Base-by-base conservation (phyloP, 345 rosid genomes). In the Turritis glabra region DNA sequence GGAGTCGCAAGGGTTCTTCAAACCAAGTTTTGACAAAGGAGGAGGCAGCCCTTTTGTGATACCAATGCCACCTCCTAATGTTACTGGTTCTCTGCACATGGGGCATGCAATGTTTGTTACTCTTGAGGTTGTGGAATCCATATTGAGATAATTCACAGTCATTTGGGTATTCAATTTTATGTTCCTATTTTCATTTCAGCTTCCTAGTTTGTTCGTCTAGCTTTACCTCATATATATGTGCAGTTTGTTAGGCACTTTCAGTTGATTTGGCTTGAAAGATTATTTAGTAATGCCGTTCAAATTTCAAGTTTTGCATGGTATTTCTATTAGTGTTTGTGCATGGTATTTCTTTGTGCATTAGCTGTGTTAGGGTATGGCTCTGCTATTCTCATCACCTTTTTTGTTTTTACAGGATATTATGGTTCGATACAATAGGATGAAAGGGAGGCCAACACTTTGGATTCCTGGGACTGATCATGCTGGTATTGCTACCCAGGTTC, bases 401-500 rank as follows among this genome's bases (percentile, higher is more conserved):
- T 58, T 54, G 6, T 8, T 17, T 57, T 55, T 18, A 32, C 71
- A 76, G 80, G 80, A 76, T 80, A 89, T 94, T 56, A 87, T 94
- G 98, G 85, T 86, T 77, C 86, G 98, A 79, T 91, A 88, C 83
- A 80, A 86, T 57, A 85, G 98, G 32, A 94, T 94, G 98, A 94
- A 82, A 80, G 98, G 97, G 65, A 91, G 84, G 76, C 97, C 98
- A 69, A 87, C 98, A 50, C 90, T 94, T 43, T 94, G 98, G 98
- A 84, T 94, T 83, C 98, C 98, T 37, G 97, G 98, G 67, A 88
- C 97, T 61, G 97, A 94, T 84, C 98, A 94, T 87, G 98, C 98
- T 65, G 98, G 97, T 50, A 94, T 91, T 55, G 98, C 98, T 69
- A 91, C 98, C 62, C 97, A 90, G 97, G 98, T 94, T 66, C 80